A percentile compares a stretch with the other conserved stretches of the same genome.
phyloP scores from a whole-genome alignment of 75 land plant genomes.

The Isoetes taiwanensis region DNA sequence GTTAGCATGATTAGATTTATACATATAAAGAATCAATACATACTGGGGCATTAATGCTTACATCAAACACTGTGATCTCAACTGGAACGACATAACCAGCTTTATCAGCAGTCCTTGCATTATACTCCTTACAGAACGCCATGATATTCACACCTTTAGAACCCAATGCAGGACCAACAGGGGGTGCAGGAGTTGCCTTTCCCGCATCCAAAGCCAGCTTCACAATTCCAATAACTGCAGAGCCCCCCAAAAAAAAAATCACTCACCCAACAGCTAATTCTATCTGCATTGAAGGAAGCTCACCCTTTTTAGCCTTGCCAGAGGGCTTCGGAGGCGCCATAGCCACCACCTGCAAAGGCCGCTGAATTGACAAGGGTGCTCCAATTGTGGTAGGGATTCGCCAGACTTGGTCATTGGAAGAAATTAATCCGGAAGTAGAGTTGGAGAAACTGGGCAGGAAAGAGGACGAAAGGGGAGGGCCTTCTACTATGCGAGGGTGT shows the following conservation, averaged over 20 bases:
- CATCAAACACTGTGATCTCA: slow-evolving; percentile 92
- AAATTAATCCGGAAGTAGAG: no score
- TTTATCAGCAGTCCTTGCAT: slow-evolving; percentile 90
- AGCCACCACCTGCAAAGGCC: slow-evolving; percentile 17
- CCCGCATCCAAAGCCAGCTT: slow-evolving; percentile 93
- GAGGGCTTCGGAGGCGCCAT: slow-evolving; percentile 27
- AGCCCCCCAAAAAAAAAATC: not conserved
- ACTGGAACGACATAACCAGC: slow-evolving; percentile 89
- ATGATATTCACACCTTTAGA: slow-evolving; percentile 92
- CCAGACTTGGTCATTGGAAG: no score
- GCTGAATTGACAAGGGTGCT: slow-evolving; percentile 1
- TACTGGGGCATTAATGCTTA: slow-evolving; percentile 16
- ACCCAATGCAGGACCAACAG: slow-evolving; percentile 94
- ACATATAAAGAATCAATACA: no score
- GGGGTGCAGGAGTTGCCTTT: slow-evolving; percentile 96
- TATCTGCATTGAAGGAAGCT: not conserved
- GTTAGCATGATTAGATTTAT: no score
- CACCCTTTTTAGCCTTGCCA: slow-evolving; percentile 27
- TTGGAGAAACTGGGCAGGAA: no score
- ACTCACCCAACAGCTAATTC: not conserved
- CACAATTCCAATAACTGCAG: slow-evolving; percentile 60
- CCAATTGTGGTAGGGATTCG: not conserved
- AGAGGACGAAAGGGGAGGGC: no score
- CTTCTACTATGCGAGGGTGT: no score
- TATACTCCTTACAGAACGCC: slow-evolving; percentile 97